phyloP scores from a whole-genome alignment of 2,329 filamentous ascomycete species.

The Simplicillium sp. region DNA sequence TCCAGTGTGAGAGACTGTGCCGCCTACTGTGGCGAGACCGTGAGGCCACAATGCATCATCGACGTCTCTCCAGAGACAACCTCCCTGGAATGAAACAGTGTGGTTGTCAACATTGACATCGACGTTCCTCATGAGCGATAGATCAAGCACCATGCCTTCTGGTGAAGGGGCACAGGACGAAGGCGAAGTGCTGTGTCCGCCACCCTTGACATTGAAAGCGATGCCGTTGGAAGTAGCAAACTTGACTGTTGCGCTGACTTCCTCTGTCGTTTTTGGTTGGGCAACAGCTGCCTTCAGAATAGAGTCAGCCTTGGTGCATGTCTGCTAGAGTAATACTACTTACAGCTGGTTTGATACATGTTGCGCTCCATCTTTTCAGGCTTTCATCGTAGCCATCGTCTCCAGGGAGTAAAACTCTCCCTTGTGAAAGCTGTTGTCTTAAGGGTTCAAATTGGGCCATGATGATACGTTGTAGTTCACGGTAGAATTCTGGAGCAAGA shows the following conservation, averaged over 20 bases:
- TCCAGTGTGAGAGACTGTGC: conserved; percentile 53
- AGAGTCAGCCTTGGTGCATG: background rate
- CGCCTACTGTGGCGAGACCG: conserved; percentile 49
- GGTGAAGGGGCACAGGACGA: conserved; percentile 30
- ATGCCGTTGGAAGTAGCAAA: conserved; percentile 33
- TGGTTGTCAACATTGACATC: conserved; percentile 32
- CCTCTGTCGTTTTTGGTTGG: conserved; percentile 26
- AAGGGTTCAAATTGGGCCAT: too few relatives aligned
- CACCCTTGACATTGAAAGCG: conserved; percentile 42
- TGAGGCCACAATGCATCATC: conserved; percentile 39
- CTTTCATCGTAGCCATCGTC: conserved; percentile 1
- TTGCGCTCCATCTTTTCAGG: conserved; percentile 4
- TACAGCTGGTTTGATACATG: conserved; percentile 3
- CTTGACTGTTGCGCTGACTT: conserved; percentile 30
- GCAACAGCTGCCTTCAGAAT: conserved; percentile 31
- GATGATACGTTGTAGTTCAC: too few relatives aligned
- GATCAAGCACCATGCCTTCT: conserved; percentile 46
- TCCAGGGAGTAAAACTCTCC: conserved; percentile 2
- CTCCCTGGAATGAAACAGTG: conserved; percentile 39
- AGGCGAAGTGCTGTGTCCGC: conserved; percentile 46
- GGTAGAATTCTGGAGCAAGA: too few relatives aligned
- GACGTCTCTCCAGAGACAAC: conserved; percentile 43
- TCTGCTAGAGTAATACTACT: conserved; percentile 4
- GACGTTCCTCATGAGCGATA: conserved; percentile 39
- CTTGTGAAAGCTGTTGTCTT: background rate